A percentile compares a stretch with the other conserved stretches of the same genome.
phyloP scores from a whole-genome alignment of 2,329 filamentous ascomycete species.

The Canariomyces notabilis region DNA sequence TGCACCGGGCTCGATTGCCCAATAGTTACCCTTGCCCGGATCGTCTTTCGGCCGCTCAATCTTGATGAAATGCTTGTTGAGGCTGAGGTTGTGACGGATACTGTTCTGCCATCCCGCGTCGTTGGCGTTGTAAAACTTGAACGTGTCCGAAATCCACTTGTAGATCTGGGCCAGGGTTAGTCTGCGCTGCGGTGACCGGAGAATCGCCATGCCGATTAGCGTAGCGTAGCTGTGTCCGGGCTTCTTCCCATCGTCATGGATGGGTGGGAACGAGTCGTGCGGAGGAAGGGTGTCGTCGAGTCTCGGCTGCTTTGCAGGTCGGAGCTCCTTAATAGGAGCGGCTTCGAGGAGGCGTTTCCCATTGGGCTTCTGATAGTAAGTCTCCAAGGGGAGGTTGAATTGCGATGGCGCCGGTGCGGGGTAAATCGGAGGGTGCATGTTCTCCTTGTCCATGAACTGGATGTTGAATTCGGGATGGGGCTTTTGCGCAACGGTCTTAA shows the following conservation, averaged over 20 bases:
- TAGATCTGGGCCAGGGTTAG: slow-evolving; percentile 94
- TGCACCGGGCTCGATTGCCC: slow-evolving; percentile 86
- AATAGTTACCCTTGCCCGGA: slow-evolving; percentile 96
- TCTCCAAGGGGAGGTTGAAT: slow-evolving; percentile 48
- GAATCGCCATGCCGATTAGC: slow-evolving; percentile 94
- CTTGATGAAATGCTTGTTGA: slow-evolving; percentile 96
- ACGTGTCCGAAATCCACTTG: slow-evolving; percentile 98
- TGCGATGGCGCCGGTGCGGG: slow-evolving; percentile 41
- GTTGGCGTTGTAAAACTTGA: slow-evolving; percentile 75
- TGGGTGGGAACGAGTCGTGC: slow-evolving; percentile 71
- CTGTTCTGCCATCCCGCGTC: slow-evolving; percentile 98
- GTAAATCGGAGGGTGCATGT: slow-evolving; percentile 47
- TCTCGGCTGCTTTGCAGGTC: slow-evolving; percentile 64
- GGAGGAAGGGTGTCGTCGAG: slow-evolving; percentile 59
- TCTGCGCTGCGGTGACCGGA: slow-evolving; percentile 75
- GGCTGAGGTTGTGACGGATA: slow-evolving; percentile 93
- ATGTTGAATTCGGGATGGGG: slow-evolving; percentile 39
- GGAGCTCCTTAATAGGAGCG: slow-evolving; percentile 64
- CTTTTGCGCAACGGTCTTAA: slow-evolving; percentile 53
- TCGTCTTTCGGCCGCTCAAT: slow-evolving; percentile 95
- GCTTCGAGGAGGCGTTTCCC: slow-evolving; percentile 65
- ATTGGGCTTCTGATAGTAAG: slow-evolving; percentile 48
- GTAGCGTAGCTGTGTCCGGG: slow-evolving; percentile 90
- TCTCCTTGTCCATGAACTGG: slow-evolving; percentile 50
- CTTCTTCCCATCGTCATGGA: slow-evolving; percentile 83